A percentile compares a stretch with the other conserved stretches of the same genome.
These are phyloP conservation scores for Apostasia shenzhenica DNA, from an alignment of 106 monocot genomes.

Conservation along the genomic window DNA sequence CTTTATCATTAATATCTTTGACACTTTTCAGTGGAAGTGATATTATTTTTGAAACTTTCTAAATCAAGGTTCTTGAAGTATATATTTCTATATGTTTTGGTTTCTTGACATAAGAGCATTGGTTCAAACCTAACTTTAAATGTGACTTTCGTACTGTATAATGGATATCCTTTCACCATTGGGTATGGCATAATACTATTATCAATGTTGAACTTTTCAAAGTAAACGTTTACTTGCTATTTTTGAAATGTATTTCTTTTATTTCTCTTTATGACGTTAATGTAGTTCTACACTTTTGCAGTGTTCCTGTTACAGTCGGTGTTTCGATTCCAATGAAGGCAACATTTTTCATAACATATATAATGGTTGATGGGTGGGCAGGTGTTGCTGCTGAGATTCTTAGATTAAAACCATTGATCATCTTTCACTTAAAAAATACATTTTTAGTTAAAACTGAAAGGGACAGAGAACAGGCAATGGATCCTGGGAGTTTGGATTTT, in stretches of 20 bases:
- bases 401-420: slow-evolving; percentile 68
- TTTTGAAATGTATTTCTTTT: neutral
- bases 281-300: slow-evolving; percentile 25
- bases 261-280: neutral
- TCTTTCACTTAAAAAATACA: slow-evolving; percentile 78
- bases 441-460: slow-evolving; percentile 85
- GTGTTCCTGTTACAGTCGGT: slow-evolving; percentile 72
- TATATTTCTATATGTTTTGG: too few species aligned
- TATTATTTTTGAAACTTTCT: too few species aligned
- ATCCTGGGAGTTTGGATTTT: slow-evolving; percentile 86
- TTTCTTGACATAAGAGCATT: too few species aligned
- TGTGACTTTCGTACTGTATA: too few species aligned
- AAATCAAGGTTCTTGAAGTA: too few species aligned
- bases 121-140: too few species aligned
- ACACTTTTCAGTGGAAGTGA: too few species aligned
- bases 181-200: too few species aligned
- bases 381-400: slow-evolving; percentile 89
- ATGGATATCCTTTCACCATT: too few species aligned
- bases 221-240: neutral
- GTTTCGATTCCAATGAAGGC: slow-evolving; percentile 89
- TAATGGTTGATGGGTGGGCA: slow-evolving; percentile 98
- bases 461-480: slow-evolving; percentile 86
- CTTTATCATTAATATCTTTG: too few species aligned
- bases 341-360: slow-evolving; percentile 86
- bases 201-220: neutral